phyloP scores from a whole-genome alignment of 441 rosid genomes.

The Isatis lusitanica region DNA sequence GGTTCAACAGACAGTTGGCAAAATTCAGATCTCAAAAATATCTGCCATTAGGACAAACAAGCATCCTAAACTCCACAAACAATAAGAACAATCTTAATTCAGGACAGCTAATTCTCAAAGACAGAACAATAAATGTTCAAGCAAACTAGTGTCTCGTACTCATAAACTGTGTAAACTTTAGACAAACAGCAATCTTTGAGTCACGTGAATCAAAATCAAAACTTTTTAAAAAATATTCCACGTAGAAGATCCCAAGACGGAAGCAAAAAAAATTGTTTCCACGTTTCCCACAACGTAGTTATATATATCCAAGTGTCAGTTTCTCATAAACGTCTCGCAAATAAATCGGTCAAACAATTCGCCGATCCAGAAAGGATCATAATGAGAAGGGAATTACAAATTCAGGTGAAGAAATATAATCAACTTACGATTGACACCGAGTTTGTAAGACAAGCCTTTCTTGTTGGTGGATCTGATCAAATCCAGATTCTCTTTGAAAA shows the following conservation, averaged over 20 bases:
- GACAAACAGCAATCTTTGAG: constrained; percentile 10
- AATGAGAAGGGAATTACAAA: not conserved
- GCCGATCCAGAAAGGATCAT: not conserved
- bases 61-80: not conserved
- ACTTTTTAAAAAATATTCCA: not conserved
- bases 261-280: not conserved
- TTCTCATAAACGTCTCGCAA: not conserved
- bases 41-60: not conserved
- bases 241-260: not conserved
- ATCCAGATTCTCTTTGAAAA: constrained; percentile 71
- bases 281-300: not conserved
- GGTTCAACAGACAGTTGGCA: not conserved
- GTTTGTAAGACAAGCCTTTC: constrained; percentile 64
- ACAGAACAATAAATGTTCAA: not conserved
- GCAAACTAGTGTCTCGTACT: not conserved
- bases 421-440: constrained; percentile 65
- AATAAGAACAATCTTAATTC: not conserved
- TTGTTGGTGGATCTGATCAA: constrained; percentile 73
- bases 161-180: not conserved
- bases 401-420: not conserved
- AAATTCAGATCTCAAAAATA: not conserved
- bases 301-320: not conserved
- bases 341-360: not conserved
- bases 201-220: constrained; percentile 29
- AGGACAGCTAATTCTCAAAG: not conserved